Evolutionary conservation across 495 filamentous ascomycete genomes (phyloP), one percentile per base, ranked within the genome.

Genomic region (Physcia stellaris): DNA sequence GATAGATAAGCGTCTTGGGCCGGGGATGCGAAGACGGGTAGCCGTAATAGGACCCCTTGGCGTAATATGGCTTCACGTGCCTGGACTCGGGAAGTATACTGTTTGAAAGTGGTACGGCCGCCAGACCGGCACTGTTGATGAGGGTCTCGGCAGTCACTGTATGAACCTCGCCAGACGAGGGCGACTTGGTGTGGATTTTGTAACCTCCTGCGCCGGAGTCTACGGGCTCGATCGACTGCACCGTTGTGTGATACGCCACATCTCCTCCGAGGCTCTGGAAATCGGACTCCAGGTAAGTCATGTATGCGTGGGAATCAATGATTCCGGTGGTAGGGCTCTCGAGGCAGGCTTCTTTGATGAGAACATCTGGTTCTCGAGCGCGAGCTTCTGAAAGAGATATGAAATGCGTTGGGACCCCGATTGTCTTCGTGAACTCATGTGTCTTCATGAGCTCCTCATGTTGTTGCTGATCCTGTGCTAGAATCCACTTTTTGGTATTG

Each of bases 11-110:
- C 1, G 80, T 88, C 6, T 55, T 61, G 2, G 92, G 79, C 11
- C 61, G 65, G 4, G 85, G 87, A 0, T 45, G 48, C 3, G 77
- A 70, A 0, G 73, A 60, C 2, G 67, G 56, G 61, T 94, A 94
- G 23, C 82, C 84, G 62, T 88, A 95, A 62, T 98, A 98, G 9
- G 84, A 86, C 0, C 90, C 90, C 62, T 96, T 98, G 20, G 88
- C 90, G 60, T 81, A 98, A 58, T 71, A 80, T 3, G 83, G 70
- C 10, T 57, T 70, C 12, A 62, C 56, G 35, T 76, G 75, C 0
- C 72, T 60, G 4, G 59, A 61, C 0, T 49, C 20, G 0, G 83
- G 81, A 1, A 88, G 68, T 20, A 98, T 70, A 65, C 84, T 75
- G 58, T 98, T 98, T 40, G 77, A 80, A 17, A 96, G 64, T 9